Conservation (phyloP, 2,329 filamentous ascomycete species). For the Trichoderma brevicompactum region DNA sequence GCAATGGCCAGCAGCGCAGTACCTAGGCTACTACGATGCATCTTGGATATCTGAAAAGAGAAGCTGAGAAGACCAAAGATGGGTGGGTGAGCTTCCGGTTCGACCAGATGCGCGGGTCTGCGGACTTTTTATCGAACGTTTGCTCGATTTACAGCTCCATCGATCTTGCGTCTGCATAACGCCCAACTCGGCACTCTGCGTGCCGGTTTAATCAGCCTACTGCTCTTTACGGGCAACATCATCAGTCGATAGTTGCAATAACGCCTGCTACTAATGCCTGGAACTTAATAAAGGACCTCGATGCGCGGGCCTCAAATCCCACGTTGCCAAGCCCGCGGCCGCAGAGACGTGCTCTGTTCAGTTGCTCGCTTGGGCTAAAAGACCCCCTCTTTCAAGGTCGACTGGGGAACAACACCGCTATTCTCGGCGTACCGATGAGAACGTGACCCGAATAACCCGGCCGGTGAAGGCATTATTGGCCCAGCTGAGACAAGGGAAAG, state of each 20-base stretch:
- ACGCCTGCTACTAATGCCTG: slow-evolving; percentile 4
- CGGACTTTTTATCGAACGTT: slow-evolving; percentile 7
- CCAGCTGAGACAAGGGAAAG: slow-evolving; percentile 6
- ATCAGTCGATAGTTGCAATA: slow-evolving; percentile 14
- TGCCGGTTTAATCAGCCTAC: slow-evolving; percentile 14
- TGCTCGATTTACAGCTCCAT: slow-evolving; percentile 11
- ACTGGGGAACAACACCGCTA: slow-evolving; percentile 17
- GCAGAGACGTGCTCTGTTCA: slow-evolving; percentile 13
- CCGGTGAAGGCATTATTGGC: slow-evolving; percentile 6
- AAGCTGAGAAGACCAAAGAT: slow-evolving; percentile 1
- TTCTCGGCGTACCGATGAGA: slow-evolving; percentile 16
- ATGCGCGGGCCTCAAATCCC: slow-evolving; percentile 12
- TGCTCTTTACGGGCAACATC: slow-evolving; percentile 15
- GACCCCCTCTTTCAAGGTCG: slow-evolving; percentile 11
- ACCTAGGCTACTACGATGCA: slow-evolving; percentile 7
- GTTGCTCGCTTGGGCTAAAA: slow-evolving; percentile 8
- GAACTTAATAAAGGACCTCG: slow-evolving; percentile 10
- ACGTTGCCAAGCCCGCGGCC: slow-evolving; percentile 20
- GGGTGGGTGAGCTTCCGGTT: not conserved
- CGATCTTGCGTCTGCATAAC: slow-evolving; percentile 17
- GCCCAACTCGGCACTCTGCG: slow-evolving; percentile 13
- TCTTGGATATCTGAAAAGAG: slow-evolving; percentile 1
- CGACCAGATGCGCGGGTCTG: slow-evolving; percentile 12
- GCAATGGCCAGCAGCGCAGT: slow-evolving; percentile 13
- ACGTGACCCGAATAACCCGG: slow-evolving; percentile 21